Evolutionary conservation across 768 basidiomycete genomes (phyloP).

Genomic region (Rhodotorula paludigena): DNA sequence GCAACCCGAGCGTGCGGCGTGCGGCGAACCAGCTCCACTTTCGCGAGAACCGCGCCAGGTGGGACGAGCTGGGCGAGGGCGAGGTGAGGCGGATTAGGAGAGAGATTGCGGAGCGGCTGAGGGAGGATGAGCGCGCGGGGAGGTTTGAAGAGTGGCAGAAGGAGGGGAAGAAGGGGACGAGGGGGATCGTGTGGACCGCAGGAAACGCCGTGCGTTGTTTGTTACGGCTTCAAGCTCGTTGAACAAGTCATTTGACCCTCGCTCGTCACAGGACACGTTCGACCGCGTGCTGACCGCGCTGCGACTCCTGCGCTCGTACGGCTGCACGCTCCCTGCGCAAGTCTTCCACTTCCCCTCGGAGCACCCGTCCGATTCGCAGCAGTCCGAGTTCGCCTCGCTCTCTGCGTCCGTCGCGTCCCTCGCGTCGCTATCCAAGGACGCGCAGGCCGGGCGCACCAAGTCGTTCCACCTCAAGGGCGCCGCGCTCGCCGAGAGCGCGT

Average conservation of each 20-base stretch:
- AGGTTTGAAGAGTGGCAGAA: slow-evolving; percentile 22
- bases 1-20: neutral
- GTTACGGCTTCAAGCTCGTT: slow-evolving; percentile 8
- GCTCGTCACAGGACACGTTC: slow-evolving; percentile 42
- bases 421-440: slow-evolving; percentile 36
- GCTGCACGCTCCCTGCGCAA: slow-evolving; percentile 44
- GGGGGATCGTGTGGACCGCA: slow-evolving; percentile 52
- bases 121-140: slow-evolving; percentile 6
- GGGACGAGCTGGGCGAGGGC: neutral
- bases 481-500: slow-evolving; percentile 44
- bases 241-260: neutral
- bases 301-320: slow-evolving; percentile 40
- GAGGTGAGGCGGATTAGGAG: neutral
- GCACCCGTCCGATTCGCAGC: slow-evolving; percentile 40
- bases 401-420: slow-evolving; percentile 12
- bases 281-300: slow-evolving; percentile 44
- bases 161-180: slow-evolving; percentile 19
- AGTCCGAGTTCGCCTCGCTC: slow-evolving; percentile 36
- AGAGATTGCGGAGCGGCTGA: slow-evolving; percentile 7
- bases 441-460: slow-evolving; percentile 44
- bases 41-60: neutral
- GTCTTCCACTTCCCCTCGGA: slow-evolving; percentile 51
- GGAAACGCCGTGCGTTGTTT: slow-evolving; percentile 49
- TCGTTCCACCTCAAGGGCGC: slow-evolving; percentile 48
- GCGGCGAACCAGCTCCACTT: slow-evolving; percentile 3